Conservation (phyloP, 495 filamentous ascomycete genomes). For the Lepraria neglecta region DNA sequence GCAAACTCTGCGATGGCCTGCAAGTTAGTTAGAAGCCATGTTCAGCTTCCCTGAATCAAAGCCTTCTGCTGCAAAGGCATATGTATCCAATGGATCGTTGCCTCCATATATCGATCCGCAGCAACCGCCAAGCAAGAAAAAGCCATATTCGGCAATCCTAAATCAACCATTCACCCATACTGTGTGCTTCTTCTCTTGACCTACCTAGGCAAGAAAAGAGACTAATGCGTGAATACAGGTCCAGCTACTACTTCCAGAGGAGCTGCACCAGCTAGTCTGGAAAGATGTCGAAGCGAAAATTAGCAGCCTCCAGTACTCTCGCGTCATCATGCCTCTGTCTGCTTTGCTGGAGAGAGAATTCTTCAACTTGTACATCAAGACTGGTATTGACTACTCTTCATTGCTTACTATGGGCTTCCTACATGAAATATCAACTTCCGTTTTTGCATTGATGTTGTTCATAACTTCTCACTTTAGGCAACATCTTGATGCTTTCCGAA, state of each 20-base stretch:
- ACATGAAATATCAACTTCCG: not conserved
- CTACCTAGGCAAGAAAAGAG: slow-evolving; percentile 10
- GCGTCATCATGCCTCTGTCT: slow-evolving; percentile 67
- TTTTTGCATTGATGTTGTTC: slow-evolving; percentile 1
- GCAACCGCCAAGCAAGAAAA: slow-evolving; percentile 63
- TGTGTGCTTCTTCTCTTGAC: slow-evolving; percentile 39
- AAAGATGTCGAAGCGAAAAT: slow-evolving; percentile 44
- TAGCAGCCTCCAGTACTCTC: slow-evolving; percentile 49
- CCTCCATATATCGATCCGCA: slow-evolving; percentile 58
- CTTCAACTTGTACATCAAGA: slow-evolving; percentile 80
- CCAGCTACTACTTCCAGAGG: slow-evolving; percentile 68
- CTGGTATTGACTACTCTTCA: slow-evolving; percentile 46
- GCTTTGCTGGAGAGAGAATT: slow-evolving; percentile 71
- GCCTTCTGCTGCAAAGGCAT: slow-evolving; percentile 63
- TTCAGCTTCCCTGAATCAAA: slow-evolving; percentile 50
- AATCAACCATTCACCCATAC: slow-evolving; percentile 70
- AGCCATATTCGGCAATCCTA: slow-evolving; percentile 64
- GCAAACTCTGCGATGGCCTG: not conserved
- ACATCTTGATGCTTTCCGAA: slow-evolving; percentile 86
- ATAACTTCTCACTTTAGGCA: slow-evolving; percentile 47
- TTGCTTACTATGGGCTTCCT: too few relatives aligned
- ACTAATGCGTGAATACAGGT: slow-evolving; percentile 44
- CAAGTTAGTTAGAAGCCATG: slow-evolving; percentile 39
- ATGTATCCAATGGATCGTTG: slow-evolving; percentile 60
- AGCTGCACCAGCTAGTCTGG: slow-evolving; percentile 53